Evolutionary conservation across 176 grass and related monocot genomes (phyloP), one percentile per base, ranked within the genome.

Genomic region (sorghum (Sorghum bicolor)): DNA sequence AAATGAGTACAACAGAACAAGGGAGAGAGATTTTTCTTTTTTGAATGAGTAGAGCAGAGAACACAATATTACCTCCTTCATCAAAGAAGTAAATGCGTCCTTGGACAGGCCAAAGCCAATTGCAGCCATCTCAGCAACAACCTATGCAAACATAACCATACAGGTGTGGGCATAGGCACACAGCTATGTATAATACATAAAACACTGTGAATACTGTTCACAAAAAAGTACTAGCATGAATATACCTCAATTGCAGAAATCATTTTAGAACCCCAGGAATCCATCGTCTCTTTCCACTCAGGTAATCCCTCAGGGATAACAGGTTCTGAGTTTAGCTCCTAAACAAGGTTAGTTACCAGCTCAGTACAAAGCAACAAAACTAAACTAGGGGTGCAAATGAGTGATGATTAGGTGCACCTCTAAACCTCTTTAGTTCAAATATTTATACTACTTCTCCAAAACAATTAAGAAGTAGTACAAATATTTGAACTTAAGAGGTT

Each of bases 241-340:
- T 32, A 16, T 85, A 96, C 96, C 87, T 96, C 89, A 77, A 94
- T 92, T 36, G 96, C 88, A 80, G 96, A 90, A 43, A 99, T 94
- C 96, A 99, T 99, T 89, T 99, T 99, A 58, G 68, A 88, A 67
- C 96, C 96, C 93, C 96, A 99, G 7, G 88, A 87, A 76, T 96
- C 96, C 96, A 99, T 99, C 0, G 91, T 96, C 44, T 96, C 93
- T 82, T 96, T 94, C 96, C 96, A 99, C 85, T 99, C 93, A 11
- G 96, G 91, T 24, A 99, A 87, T 20, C 85, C 96, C 76, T 96
- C 96, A 64, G 93, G 96, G 85, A 96, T 94, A 39, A 96, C 96
- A 81, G 96, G 96, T 81, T 96, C 96, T 34, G 96, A 87, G 78
- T 99, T 99, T 58, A 99, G 81, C 37, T 99, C 96, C 96, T 96